These are phyloP conservation scores for Laburnicola sp. DNA, from an alignment of 2,329 filamentous ascomycete species.

Conservation along the genomic window DNA sequence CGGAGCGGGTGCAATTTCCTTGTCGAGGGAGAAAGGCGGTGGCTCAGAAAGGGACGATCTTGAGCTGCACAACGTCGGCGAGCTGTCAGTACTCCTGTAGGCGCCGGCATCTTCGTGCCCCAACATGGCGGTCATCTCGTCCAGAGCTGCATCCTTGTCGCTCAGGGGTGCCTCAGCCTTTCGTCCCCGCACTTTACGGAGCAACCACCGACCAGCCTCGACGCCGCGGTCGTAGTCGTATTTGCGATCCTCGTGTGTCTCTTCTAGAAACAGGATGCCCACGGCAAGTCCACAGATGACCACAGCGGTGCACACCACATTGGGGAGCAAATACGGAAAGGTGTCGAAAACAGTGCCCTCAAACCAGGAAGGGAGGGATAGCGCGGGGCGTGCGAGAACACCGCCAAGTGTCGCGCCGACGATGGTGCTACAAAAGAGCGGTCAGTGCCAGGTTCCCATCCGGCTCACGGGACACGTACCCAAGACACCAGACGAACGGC, in stretches of 20 bases:
- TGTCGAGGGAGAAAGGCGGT: conserved; percentile 42
- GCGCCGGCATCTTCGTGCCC: conserved; percentile 57
- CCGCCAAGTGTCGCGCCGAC: conserved; percentile 91
- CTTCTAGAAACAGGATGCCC: conserved; percentile 85
- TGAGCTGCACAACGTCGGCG: conserved; percentile 52
- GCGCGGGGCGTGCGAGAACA: conserved; percentile 81
- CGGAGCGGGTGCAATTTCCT: conserved; percentile 24
- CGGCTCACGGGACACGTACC: conserved; percentile 54
- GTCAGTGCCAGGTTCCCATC: conserved; percentile 23
- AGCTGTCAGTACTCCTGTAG: conserved; percentile 63
- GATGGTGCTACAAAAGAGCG: conserved; percentile 67
- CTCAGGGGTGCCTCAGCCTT: conserved; percentile 35
- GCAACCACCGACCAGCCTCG: conserved; percentile 73
- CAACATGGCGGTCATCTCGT: conserved; percentile 66
- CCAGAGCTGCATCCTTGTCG: conserved; percentile 52
- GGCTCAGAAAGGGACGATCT: conserved; percentile 36
- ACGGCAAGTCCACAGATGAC: conserved; percentile 75
- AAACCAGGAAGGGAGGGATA: conserved; percentile 78
- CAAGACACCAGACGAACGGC: conserved; percentile 97
- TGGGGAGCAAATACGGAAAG: conserved; percentile 89
- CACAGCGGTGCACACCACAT: conserved; percentile 83
- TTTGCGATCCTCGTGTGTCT: conserved; percentile 87
- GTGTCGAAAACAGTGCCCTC: conserved; percentile 76
- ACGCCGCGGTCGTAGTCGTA: conserved; percentile 73
- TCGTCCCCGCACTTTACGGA: conserved; percentile 40